Conservation (phyloP, 768 basidiomycete genomes). For the Lentinus brumalis region DNA sequence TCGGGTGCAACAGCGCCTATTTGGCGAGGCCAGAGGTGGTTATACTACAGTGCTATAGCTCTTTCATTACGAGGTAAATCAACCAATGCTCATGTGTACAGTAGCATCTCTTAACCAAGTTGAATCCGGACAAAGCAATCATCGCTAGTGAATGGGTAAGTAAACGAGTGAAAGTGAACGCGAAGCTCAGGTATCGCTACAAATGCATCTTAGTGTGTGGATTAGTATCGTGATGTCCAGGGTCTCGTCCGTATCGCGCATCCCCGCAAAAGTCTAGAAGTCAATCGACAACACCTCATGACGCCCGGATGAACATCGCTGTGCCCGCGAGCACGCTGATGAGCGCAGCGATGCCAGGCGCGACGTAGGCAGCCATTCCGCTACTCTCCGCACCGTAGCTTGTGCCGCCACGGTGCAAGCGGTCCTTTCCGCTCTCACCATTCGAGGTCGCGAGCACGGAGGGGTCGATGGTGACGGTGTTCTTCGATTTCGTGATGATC, state of each 20-base stretch:
- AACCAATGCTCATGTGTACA: too few species aligned
- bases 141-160: too few species aligned
- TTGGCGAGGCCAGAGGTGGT: too few species aligned
- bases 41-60: too few species aligned
- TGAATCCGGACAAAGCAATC: too few species aligned
- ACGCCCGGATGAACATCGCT: not conserved
- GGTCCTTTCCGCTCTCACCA: slow-evolving; percentile 42
- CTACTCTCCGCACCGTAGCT: slow-evolving; percentile 18
- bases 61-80: too few species aligned
- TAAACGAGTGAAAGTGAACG: too few species aligned
- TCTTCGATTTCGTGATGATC: slow-evolving; percentile 42
- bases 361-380: slow-evolving; percentile 6
- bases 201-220: not conserved
- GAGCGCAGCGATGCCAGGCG: slow-evolving; percentile 14
- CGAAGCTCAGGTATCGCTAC: too few species aligned
- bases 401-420: slow-evolving; percentile 22
- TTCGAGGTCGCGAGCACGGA: slow-evolving; percentile 61
- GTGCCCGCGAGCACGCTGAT: slow-evolving; percentile 12
- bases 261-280: not conserved
- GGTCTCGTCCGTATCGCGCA: not conserved
- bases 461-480: slow-evolving; percentile 57
- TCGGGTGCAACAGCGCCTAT: too few species aligned
- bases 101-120: too few species aligned
- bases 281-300: not conserved
- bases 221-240: not conserved